Percentiles rank a stretch among this genome's conserved stretches.
These are phyloP conservation scores for Chaetomium sp. DNA, from an alignment of 2,329 filamentous ascomycete species.

Conservation along the genomic window DNA sequence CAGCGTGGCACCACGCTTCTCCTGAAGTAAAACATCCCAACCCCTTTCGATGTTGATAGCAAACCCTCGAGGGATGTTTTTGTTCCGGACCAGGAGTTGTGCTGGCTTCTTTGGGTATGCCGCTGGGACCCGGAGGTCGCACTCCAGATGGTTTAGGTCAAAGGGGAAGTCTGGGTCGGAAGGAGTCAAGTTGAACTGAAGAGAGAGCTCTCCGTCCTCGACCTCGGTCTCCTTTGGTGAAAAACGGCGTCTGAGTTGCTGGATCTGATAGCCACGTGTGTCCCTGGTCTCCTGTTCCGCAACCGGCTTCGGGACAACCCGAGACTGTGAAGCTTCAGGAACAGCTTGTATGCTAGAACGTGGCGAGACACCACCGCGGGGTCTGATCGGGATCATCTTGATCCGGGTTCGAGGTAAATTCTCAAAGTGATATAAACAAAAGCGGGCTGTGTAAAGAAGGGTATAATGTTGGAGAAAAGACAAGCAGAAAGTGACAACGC, in stretches of 20 bases:
- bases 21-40: conserved; percentile 58
- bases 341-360: conserved; percentile 38
- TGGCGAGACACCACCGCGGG: conserved; percentile 12
- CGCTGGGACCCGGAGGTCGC: conserved; percentile 57
- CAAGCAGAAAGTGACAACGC: not conserved
- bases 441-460: not conserved
- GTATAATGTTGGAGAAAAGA: not conserved
- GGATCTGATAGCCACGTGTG: conserved; percentile 67
- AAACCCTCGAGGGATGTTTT: conserved; percentile 56
- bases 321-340: conserved; percentile 36
- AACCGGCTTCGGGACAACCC: conserved; percentile 58
- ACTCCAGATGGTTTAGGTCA: conserved; percentile 63
- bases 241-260: conserved; percentile 65
- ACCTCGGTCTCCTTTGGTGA: conserved; percentile 39
- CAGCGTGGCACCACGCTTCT: conserved; percentile 51
- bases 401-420: not conserved
- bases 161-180: conserved; percentile 83
- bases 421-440: not conserved
- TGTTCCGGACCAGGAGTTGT: conserved; percentile 48
- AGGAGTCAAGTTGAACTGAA: conserved; percentile 60
- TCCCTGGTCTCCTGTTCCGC: conserved; percentile 58
- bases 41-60: conserved; percentile 70
- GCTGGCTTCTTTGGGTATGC: conserved; percentile 56
- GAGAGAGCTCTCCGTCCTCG: conserved; percentile 44
- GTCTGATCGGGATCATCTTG: conserved; percentile 22